Conservation (phyloP, 1,139 yeast species). For the Hansenula lynferdii region DNA sequence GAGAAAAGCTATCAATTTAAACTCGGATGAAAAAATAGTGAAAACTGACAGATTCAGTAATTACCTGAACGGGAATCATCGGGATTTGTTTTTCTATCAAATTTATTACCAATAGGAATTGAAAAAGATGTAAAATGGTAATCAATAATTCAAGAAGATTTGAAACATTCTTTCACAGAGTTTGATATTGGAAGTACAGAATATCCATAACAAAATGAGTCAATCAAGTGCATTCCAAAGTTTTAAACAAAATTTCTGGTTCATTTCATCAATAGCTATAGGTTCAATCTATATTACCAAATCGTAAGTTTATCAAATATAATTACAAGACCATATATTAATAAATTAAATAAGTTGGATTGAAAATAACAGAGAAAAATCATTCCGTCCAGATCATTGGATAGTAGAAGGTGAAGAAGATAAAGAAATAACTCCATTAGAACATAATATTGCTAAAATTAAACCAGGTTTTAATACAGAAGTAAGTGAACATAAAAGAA, state of each 20-base stretch:
- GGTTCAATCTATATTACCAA: slow-evolving; percentile 21
- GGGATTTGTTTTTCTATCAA: no score
- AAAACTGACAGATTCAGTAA: not conserved
- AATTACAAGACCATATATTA: not conserved
- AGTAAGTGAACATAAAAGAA: slow-evolving; percentile 30
- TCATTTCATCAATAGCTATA: slow-evolving; percentile 21
- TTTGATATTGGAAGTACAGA: no score
- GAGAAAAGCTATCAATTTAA: no score
- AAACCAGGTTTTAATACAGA: slow-evolving; percentile 23
- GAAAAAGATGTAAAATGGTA: not conserved
- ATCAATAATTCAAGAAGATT: not conserved
- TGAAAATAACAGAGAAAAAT: slow-evolving; percentile 17
- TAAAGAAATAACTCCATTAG: not conserved
- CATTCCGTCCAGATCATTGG: slow-evolving; percentile 18
- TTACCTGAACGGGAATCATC: not conserved
- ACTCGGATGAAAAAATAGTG: not conserved
- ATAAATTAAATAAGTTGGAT: slow-evolving; percentile 12
- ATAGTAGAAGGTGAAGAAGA: not conserved
- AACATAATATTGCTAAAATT: slow-evolving; percentile 13
- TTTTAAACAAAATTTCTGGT: slow-evolving; percentile 17
- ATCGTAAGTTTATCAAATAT: slow-evolving; percentile 13
- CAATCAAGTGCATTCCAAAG: slow-evolving; percentile 10
- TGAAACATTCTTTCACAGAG: not conserved
- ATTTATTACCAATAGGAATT: not conserved
- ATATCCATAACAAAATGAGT: no score